These are phyloP conservation scores for Colletotrichum filicis DNA, from an alignment of 2,329 filamentous ascomycete species.

Conservation along the genomic window DNA sequence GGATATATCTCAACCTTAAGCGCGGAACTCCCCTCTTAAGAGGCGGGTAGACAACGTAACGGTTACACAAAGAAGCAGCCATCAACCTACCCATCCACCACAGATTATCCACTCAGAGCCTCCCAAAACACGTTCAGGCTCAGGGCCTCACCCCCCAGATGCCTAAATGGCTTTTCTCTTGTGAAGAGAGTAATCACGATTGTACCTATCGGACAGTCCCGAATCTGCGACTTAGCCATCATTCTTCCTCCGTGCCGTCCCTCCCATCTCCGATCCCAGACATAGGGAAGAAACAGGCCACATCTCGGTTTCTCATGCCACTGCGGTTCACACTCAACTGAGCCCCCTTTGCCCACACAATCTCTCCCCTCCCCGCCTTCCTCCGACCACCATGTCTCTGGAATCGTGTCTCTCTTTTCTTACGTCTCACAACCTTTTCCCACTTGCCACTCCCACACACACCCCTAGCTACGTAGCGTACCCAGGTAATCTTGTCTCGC, in stretches of 20 bases:
- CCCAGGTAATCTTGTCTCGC: not conserved
- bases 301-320: not conserved
- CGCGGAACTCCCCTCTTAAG: not conserved
- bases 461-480: not conserved
- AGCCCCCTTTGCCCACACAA: not conserved
- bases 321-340: not conserved
- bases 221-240: slow-evolving; percentile 10
- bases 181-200: not conserved
- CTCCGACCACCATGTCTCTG: slow-evolving; percentile 3
- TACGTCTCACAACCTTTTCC: not conserved
- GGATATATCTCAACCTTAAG: not conserved
- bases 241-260: not conserved
- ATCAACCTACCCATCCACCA: not conserved
- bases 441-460: not conserved
- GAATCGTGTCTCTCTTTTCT: not conserved
- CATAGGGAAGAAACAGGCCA: not conserved
- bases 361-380: not conserved
- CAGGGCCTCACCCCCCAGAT: not conserved
- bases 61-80: not conserved
- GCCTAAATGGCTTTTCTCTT: not conserved
- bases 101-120: not conserved
- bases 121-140: not conserved
- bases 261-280: slow-evolving; percentile 21
- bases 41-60: not conserved
- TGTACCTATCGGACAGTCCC: not conserved